These are phyloP conservation scores for Rosa persica DNA, from an alignment of 306 rosid genomes.

Conservation along the genomic window DNA sequence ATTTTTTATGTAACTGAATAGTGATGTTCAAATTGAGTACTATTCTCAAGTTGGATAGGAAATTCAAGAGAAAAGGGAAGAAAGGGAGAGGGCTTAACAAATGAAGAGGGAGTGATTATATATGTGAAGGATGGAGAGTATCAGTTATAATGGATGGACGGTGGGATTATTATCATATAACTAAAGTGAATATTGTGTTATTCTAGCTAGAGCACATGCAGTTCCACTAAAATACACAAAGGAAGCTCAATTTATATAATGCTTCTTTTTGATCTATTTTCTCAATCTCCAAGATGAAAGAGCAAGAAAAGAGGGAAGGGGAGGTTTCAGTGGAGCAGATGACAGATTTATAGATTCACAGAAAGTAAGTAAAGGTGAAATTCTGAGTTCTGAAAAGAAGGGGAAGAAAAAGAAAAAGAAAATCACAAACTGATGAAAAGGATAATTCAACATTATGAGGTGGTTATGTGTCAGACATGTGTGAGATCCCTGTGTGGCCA, in stretches of 20 bases:
- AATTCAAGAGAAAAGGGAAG: neutral
- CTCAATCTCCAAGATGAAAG: conserved; percentile 36
- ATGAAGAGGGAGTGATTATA: conserved; percentile 25
- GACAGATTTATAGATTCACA: conserved; percentile 57
- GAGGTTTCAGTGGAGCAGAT: conserved; percentile 42
- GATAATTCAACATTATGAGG: conserved; percentile 34
- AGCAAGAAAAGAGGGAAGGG: conserved; percentile 21
- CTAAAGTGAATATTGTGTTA: conserved; percentile 40
- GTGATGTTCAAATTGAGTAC: neutral
- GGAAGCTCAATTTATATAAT: conserved; percentile 35
- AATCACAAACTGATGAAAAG: conserved; percentile 10
- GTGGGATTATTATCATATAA: conserved; percentile 36
- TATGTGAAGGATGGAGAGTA: conserved; percentile 19
- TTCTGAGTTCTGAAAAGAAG: conserved; percentile 18
- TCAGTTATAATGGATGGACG: conserved; percentile 32
- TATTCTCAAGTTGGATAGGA: conserved; percentile 16
- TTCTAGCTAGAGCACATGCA: conserved; percentile 65
- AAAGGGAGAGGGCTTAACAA: conserved; percentile 12
- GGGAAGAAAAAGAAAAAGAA: neutral
- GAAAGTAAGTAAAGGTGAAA: conserved; percentile 7
- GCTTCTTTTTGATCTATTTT: conserved; percentile 38
- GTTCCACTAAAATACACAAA: conserved; percentile 48
- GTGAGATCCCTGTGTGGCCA: conserved; percentile 26
- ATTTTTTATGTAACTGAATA: conserved; percentile 30
- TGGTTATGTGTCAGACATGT: conserved; percentile 53